phyloP scores from a whole-genome alignment of 805 yeast genomes.

The Lachancea nothofagi region DNA sequence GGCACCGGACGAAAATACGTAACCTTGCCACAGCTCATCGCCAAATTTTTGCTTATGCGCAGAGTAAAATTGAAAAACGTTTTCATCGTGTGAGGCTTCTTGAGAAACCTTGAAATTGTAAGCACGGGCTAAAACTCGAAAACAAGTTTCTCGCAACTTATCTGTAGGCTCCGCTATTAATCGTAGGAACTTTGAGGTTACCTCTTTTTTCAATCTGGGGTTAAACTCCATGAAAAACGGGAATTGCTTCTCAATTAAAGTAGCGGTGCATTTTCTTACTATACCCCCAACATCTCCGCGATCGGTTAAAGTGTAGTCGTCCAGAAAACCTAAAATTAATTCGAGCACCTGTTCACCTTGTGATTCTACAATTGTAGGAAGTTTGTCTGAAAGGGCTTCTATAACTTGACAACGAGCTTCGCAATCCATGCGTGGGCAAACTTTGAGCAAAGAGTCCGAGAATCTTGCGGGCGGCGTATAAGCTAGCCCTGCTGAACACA shows the following conservation, averaged over 20 bases:
- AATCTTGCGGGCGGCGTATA: conserved; percentile 5
- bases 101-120: conserved; percentile 6
- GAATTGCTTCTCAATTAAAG: conserved; percentile 34
- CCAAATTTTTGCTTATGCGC: conserved; percentile 11
- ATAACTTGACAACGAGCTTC: conserved; percentile 17
- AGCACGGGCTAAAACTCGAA: conserved; percentile 14
- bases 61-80: conserved; percentile 18
- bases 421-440: conserved; percentile 5
- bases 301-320: conserved; percentile 71
- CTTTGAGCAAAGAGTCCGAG: neutral
- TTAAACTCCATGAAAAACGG: conserved; percentile 1
- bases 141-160: conserved; percentile 38
- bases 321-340: conserved; percentile 38
- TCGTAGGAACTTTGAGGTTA: conserved; percentile 42
- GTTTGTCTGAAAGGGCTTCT: conserved; percentile 19
- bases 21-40: conserved; percentile 51
- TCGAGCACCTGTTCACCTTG: conserved; percentile 9
- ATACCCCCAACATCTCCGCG: conserved; percentile 92
- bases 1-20: conserved; percentile 52
- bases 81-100: conserved; percentile 28
- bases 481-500: conserved; percentile 9
- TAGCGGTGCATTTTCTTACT: conserved; percentile 50
- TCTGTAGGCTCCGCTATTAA: conserved; percentile 62
- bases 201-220: conserved; percentile 9
- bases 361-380: neutral